Base-by-base conservation (phyloP, 495 filamentous ascomycete genomes). In the Penicillium silybi region DNA sequence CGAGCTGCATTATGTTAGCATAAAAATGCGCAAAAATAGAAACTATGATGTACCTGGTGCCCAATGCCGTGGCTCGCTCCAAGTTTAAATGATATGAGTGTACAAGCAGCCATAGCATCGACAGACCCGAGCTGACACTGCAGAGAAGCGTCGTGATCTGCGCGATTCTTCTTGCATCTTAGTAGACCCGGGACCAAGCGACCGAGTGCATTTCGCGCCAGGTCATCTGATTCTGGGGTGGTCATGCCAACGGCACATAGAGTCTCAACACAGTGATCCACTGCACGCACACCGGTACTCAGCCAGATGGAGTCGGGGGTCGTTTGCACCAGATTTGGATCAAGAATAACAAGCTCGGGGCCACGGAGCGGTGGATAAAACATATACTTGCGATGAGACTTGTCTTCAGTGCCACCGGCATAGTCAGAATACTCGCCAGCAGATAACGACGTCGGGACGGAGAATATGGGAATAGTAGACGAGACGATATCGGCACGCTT, bases 381-480 rank as follows among this genome's bases (percentile, higher is more conserved):
- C 29, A 32, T 32, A 13, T 32, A 32, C 11, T 32, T 32, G 29
- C 29, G 29, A 32, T 32, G 29, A 13, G 29, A 13, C 11, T 32
- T 1, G 29, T 32, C 29, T 4, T 32, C 29, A 13, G 29, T 32
- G 9, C 29, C 29, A 13, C 29, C 29, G 13, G 29, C 46, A 11
- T 26, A 48, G 23, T 37, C 37, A 2, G 46, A 48, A 10, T 39
- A 48, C 34, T 48, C 46, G 6, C 46, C 46, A 26, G 46, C 46
- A 1, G 46, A 48, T 7, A 48, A 23, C 6, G 46, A 39, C 11
- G 46, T 48, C 6, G 46, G 46, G 22, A 48, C 26, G 58, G 84
- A 90, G 15, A 86, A 83, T 0, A 82, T 82, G 0, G 80, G 75
- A 66, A 91, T 89, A 43, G 76, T 71, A 10, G 86, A 87, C 63